Percentiles rank a stretch among this genome's conserved stretches.
Conservation (phyloP, 2,329 filamentous ascomycete species). For the Didymella pomorum region DNA sequence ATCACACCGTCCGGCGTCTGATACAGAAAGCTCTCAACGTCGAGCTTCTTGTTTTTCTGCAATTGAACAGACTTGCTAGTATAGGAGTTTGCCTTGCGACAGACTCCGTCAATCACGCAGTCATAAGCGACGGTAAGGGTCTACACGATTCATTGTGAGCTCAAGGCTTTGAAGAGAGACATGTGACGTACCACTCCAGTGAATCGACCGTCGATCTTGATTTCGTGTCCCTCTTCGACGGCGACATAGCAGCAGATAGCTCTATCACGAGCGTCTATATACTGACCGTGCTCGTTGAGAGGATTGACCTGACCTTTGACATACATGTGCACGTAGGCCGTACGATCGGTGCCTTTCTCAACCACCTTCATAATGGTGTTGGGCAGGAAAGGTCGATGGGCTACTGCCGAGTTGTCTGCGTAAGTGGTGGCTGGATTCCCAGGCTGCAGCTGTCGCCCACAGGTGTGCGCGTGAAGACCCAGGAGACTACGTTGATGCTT, state of each 20-base stretch:
- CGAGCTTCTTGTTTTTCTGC: conserved; percentile 35
- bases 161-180: no score
- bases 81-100: conserved; percentile 30
- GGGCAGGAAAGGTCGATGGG: no score
- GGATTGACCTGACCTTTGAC: conserved; percentile 33
- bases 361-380: conserved; percentile 50
- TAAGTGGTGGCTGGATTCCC: no score
- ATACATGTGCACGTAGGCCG: conserved; percentile 39
- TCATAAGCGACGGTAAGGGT: conserved; percentile 45
- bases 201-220: conserved; percentile 45
- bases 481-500: no score
- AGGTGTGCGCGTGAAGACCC: no score
- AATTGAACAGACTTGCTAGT: conserved; percentile 18
- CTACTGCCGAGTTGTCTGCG: no score
- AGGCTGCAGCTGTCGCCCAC: no score
- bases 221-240: conserved; percentile 39
- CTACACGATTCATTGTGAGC: no score
- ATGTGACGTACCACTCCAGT: conserved; percentile 41
- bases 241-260: conserved; percentile 51
- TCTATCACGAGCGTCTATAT: conserved; percentile 31
- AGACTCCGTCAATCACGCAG: conserved; percentile 49
- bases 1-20: conserved; percentile 62
- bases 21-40: conserved; percentile 30
- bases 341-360: conserved; percentile 46
- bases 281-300: conserved; percentile 48